Evolutionary conservation across 1,284 basidiomycete genomes (phyloP), one percentile per base, ranked within the genome.

Genomic region (Ustilago nuda): DNA sequence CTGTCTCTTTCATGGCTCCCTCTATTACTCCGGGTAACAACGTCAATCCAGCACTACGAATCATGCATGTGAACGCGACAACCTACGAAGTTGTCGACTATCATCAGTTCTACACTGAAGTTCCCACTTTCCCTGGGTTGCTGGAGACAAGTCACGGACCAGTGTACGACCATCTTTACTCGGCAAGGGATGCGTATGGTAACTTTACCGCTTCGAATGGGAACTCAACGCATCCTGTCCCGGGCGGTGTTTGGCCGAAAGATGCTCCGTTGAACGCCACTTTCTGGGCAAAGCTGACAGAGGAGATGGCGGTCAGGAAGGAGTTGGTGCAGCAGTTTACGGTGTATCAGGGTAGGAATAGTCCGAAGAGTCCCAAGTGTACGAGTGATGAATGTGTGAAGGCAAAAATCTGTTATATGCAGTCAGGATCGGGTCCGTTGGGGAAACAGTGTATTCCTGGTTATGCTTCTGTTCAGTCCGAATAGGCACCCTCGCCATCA

Each of bases 211-310:
- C 70, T 1, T 76, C 72, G n/a, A 60, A 68, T 39, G 51, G 23
- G 19, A 60, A 61, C 56, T 72, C 69, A 5, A 37, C 58, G 3
- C 57, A 59, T 36, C 57, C 50, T 0, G 62, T 74, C 7, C 56
- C 37, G 0, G 52, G 43, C 3, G 75, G 64, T 12, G 36, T 61
- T 4, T 94, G 93, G 93, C 88, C 89, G 7, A 81, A 85, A 5
- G 87, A 88, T 55, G 92, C 92, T 70, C 92, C 92, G 0, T 85
- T 94, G 64, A 94, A 94, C 78, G 92, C 91, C 17, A 93, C 92
- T 6, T 94, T 92, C 90, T 94, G 92, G 92, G 92, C 93, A 78
- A 88, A 86, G 32, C 90, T 93, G 46, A 93, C 93, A 3, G 92
- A 93, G 87, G 87, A 86, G 56, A 93, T 93, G 92, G 87, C 89